Conservation (phyloP, 2,329 filamentous ascomycete species). For the Colletotrichum cordylinicola region DNA sequence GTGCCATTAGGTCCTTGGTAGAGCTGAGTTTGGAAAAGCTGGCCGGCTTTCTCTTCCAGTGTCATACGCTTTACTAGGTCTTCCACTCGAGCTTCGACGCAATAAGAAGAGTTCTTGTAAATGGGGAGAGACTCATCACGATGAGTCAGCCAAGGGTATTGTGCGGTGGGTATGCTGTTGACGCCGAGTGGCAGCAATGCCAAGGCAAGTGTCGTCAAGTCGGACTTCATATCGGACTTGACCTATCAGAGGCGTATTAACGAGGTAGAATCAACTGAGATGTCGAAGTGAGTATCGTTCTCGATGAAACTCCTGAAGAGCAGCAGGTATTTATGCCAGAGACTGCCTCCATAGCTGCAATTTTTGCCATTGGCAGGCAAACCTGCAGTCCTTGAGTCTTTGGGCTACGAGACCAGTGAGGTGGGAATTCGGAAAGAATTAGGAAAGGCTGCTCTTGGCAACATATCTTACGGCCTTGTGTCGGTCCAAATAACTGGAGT, state of each 20-base stretch:
- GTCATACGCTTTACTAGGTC: conserved; percentile 52
- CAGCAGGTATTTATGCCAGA: background rate
- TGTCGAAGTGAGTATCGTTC: background rate
- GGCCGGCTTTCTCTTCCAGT: conserved; percentile 52
- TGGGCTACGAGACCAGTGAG: background rate
- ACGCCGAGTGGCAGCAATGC: background rate
- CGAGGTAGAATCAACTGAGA: no score
- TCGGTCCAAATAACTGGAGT: background rate
- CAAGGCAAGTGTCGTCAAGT: background rate
- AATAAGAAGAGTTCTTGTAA: conserved; percentile 38
- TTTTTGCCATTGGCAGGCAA: background rate
- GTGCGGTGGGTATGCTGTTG: background rate
- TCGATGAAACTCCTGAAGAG: background rate
- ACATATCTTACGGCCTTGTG: conserved; percentile 1
- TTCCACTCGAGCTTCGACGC: conserved; percentile 51
- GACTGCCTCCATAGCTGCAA: background rate
- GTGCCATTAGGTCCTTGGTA: conserved; percentile 27
- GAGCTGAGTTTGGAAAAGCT: conserved; percentile 49
- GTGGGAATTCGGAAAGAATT: background rate
- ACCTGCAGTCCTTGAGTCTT: background rate
- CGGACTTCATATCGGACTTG: background rate
- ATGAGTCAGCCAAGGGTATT: background rate
- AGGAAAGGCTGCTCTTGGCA: background rate
- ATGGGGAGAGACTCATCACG: background rate
- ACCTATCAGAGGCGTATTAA: background rate